Evolutionary conservation across 495 filamentous ascomycete species (phyloP), one percentile per base, ranked within the genome.

Genomic region (Lindgomyces ingoldianus): DNA sequence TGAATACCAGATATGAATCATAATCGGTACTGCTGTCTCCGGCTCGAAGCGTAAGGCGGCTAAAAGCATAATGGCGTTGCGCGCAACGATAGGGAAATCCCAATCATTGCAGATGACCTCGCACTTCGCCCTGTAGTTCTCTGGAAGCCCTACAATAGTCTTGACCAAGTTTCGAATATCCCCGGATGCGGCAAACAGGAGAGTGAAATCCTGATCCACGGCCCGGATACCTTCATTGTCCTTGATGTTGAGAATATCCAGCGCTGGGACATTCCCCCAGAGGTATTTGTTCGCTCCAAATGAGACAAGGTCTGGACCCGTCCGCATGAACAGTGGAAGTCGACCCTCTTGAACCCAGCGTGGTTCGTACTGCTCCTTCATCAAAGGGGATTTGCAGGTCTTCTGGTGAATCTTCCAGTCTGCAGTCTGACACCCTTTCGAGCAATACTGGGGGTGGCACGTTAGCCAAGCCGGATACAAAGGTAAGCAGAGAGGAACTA

Each of bases 161-260:
- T 74, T 74, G 47, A 81, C 57, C 10, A 79, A 56, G 65, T 81
- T 79, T 18, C 80, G 69, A 12, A 79, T 50, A 57, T 84, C 79
- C 44, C 80, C 80, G 1, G 79, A 81, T 1, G 78, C 81, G 78
- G 76, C 75, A 67, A 80, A 79, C 9, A 80, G 65, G 0, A 81
- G 49, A 16, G 63, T 47, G 1, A 81, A 18, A 30, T 75, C 64
- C 19, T 67, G 52, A 0, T n/a, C 18, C 60, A 76, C 75, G 21
- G 52, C 63, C 12, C 45, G 19, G 21, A 29, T 9, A 4, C 79
- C 79, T 66, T 83, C 81, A 69, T 83, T 82, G 0, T 47, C n/a
- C 14, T 62, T 57, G 0, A 81, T 62, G 2, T 74, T 60, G 1
- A 83, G 65, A 10, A 82, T 46, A 64, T 83, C 80, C 8, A 81